Evolutionary conservation across 1,284 basidiomycete species (phyloP).

Genomic region (Ceratobasidium theobromae): DNA sequence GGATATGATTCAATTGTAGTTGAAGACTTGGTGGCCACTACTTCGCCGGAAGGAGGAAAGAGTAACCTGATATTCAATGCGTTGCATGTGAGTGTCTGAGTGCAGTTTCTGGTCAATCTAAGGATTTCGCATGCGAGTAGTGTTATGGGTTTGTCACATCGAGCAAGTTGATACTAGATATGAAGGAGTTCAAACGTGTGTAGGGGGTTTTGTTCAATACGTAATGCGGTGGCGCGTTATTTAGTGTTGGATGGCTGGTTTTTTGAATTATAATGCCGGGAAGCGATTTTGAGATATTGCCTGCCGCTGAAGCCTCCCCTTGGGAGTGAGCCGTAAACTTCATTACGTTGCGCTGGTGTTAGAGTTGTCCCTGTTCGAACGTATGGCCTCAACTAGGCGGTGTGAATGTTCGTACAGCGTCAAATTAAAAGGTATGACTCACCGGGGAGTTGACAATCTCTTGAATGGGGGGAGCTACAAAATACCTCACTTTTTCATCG

Average conservation of each 20-base stretch:
- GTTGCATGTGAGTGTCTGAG: slow-evolving; percentile 4
- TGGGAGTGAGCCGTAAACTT: slow-evolving; percentile 31
- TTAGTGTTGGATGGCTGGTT: neutral
- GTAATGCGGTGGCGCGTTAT: too few relatives aligned
- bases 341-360: slow-evolving; percentile 7
- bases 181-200: too few relatives aligned
- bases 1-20: slow-evolving; percentile 27
- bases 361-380: slow-evolving; percentile 39
- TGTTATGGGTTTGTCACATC: slow-evolving; percentile 26
- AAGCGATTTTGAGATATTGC: slow-evolving; percentile 35
- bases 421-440: slow-evolving; percentile 45
- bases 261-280: slow-evolving; percentile 7
- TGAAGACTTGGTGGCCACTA: slow-evolving; percentile 27
- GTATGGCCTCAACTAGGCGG: slow-evolving; percentile 52
- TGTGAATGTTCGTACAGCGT: too few relatives aligned
- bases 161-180: too few relatives aligned
- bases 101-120: neutral
- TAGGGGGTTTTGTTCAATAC: too few relatives aligned
- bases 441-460: slow-evolving; percentile 65
- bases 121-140: neutral
- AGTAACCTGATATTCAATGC: slow-evolving; percentile 22
- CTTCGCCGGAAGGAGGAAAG: slow-evolving; percentile 18
- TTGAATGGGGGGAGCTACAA: slow-evolving; percentile 73
- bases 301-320: slow-evolving; percentile 33
- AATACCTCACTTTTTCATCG: slow-evolving; percentile 81